phyloP scores from a whole-genome alignment of 2,329 filamentous ascomycete genomes.

The Bretziella fagacearum region DNA sequence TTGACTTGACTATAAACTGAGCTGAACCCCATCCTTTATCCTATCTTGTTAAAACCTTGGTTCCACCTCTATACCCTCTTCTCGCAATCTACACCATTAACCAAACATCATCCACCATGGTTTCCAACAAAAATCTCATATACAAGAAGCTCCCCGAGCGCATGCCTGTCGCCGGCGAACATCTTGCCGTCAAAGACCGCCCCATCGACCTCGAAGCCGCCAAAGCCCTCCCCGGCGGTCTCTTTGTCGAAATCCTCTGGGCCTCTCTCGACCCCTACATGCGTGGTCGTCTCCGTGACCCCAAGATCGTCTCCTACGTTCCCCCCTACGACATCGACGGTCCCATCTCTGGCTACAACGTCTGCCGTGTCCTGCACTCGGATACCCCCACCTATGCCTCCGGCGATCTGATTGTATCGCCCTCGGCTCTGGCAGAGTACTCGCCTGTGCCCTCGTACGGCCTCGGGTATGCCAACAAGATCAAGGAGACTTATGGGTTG shows the following conservation, averaged over 20 bases:
- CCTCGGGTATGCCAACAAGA: conserved; percentile 29
- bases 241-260: conserved; percentile 54
- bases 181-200: conserved; percentile 49
- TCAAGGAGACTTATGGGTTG: conserved; percentile 54
- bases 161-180: conserved; percentile 50
- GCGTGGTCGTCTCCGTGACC: conserved; percentile 58
- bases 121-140: conserved; percentile 54
- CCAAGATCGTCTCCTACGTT: conserved; percentile 43
- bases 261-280: conserved; percentile 73
- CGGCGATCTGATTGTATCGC: conserved; percentile 48
- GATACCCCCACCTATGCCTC: conserved; percentile 42
- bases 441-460: conserved; percentile 33
- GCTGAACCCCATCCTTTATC: too few species aligned
- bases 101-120: conserved; percentile 19
- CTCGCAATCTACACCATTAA: too few species aligned
- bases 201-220: conserved; percentile 46
- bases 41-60: too few species aligned
- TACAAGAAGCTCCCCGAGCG: conserved; percentile 53
- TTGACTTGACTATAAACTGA: too few species aligned
- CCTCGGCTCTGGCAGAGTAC: conserved; percentile 53
- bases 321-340: conserved; percentile 37
- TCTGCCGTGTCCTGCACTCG: conserved; percentile 56
- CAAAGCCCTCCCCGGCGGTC: conserved; percentile 43
- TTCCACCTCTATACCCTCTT: too few species aligned
- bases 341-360: conserved; percentile 45